Conservation (phyloP, 768 basidiomycete species). For the Erythrobasidium yunnanense region DNA sequence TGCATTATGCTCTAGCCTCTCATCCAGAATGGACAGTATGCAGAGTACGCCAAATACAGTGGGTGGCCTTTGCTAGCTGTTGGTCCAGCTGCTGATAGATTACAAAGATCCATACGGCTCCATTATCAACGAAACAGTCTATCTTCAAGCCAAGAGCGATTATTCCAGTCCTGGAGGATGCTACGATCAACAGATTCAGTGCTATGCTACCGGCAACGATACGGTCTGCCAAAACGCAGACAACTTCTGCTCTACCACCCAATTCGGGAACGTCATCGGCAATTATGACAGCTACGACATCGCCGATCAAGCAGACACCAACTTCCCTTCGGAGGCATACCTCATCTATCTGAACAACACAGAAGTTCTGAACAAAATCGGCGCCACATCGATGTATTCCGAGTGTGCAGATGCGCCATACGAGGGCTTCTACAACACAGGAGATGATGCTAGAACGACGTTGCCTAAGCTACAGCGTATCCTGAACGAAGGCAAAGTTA, state of each 20-base stretch:
- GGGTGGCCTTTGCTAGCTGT: background rate
- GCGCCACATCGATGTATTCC: background rate
- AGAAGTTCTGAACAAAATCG: slow-evolving; percentile 9
- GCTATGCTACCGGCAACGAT: slow-evolving; percentile 1
- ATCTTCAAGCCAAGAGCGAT: background rate
- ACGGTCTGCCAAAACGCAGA: slow-evolving; percentile 6
- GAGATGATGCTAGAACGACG: background rate
- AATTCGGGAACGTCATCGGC: background rate
- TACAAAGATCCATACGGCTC: background rate
- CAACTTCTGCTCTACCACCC: slow-evolving; percentile 4
- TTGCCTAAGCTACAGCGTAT: background rate
- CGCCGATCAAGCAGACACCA: background rate
- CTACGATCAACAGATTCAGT: background rate
- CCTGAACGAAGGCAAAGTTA: background rate
- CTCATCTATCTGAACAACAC: background rate
- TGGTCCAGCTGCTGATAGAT: background rate
- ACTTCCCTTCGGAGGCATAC: slow-evolving; percentile 10
- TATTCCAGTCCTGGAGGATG: slow-evolving; percentile 1
- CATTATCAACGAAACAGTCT: background rate
- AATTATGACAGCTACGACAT: background rate
- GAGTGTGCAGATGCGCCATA: slow-evolving; percentile 3
- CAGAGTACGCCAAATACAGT: slow-evolving; percentile 10
- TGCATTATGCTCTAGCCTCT: background rate
- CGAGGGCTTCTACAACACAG: background rate
- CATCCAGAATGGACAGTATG: slow-evolving; percentile 9